Evolutionary conservation across 257 asterid genomes (phyloP), one percentile per base, ranked within the genome.

Genomic region (Nicotiana knightiana): DNA sequence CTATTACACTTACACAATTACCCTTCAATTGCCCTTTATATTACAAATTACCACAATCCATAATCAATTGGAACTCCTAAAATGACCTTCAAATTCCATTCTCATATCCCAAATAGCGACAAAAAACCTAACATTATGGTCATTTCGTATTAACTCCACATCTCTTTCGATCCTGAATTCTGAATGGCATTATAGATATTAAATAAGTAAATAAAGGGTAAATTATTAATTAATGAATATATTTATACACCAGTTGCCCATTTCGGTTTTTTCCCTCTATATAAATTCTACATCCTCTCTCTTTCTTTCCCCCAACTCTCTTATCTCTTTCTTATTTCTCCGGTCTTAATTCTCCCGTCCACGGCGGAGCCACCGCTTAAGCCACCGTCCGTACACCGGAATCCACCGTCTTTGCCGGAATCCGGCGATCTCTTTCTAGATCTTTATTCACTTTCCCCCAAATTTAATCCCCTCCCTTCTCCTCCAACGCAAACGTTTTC

Each of bases 341-440:
- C 64, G 59, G 59, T 37, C 1, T 7, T 35, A 57, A 51, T n/a
- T 55, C 70, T 10, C 39, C 83, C 85, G 10, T 81, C 4, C 24
- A n/a, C 87, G 88, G 89, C 87, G 83, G 86, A 18, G 87, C 79
- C 59, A 51, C 88, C 68, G 2, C 75, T 58, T 54, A 6, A n/a
- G n/a, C 83, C 79, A 82, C 85, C 85, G 53, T 17, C 81, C 63
- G 65, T 43, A 32, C 24, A 16, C 67, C 85, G 85, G 87, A 84
- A 85, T 76, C 87, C 81, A 63, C 85, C 85, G 32, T 4, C 43
- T 11, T 54, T 6, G 37, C 10, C 65, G 55, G 83, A 71, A 79
- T 65, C 81, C 66, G 59, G 33, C 30, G 39, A 77, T 59, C 32
- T 18, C 59, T 10, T 16, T 48, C 78, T 39, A 26, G 70, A 51